Evolutionary conservation across 139 green algal species (phyloP).

Genomic region (Mesotaenium endlicherianum): DNA sequence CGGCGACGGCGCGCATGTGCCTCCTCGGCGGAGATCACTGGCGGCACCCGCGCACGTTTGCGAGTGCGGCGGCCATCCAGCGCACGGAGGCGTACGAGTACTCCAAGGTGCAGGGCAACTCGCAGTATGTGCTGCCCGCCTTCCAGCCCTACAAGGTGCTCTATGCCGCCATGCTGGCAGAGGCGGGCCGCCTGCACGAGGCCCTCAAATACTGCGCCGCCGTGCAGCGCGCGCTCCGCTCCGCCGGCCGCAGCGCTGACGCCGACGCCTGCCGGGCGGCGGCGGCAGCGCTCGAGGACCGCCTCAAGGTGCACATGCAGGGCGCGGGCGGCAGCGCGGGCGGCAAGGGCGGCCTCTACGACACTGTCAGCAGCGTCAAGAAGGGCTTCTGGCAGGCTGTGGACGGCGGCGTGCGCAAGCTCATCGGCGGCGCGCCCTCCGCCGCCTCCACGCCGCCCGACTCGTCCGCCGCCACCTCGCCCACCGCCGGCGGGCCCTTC

Average conservation of each 20-base stretch:
- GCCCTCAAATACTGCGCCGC: conserved; percentile 35
- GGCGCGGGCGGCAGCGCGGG: background rate
- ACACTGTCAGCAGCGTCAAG: too few species aligned
- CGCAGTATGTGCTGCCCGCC: conserved; percentile 50
- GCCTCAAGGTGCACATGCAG: conserved; percentile 29
- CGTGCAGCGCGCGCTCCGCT: conserved; percentile 8
- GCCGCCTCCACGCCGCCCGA: too few species aligned
- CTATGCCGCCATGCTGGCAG: conserved; percentile 51
- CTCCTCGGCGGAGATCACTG: conserved; percentile 65
- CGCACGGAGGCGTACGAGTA: conserved; percentile 77
- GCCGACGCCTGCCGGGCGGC: background rate
- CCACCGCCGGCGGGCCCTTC: too few species aligned
- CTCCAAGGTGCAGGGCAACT: conserved; percentile 56
- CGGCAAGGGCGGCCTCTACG: too few species aligned
- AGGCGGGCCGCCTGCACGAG: conserved; percentile 24
- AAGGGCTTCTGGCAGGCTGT: too few species aligned
- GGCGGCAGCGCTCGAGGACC: conserved; percentile 21
- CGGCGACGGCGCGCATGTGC: conserved; percentile 50
- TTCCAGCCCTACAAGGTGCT: conserved; percentile 72
- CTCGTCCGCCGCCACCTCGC: too few species aligned
- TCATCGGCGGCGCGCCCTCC: too few species aligned
- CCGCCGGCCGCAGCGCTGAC: background rate
- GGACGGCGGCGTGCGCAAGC: too few species aligned
- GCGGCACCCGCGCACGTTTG: conserved; percentile 51
- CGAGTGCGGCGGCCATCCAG: conserved; percentile 35